Evolutionary conservation across 108 stramenopile genomes (phyloP), one percentile per base, ranked within the genome.

Genomic region (Skeletonema menzelii): DNA sequence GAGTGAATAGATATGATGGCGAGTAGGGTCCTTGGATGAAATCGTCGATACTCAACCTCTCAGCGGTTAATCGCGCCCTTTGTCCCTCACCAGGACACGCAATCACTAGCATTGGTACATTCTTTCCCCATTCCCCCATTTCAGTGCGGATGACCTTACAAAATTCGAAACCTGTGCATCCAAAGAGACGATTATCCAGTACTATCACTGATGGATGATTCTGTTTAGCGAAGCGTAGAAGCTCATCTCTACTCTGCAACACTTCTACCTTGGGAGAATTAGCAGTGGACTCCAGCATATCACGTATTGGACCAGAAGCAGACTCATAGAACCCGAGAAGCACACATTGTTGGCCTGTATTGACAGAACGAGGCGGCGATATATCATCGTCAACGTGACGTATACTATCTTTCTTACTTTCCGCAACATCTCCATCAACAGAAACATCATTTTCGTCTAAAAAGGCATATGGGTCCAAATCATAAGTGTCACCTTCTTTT

Each of bases 111-210:
- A 73, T 64, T 13, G 77, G 28, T 6, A 67, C 65, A n/a, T 73
- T 28, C 47, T n/a, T 30, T 38, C 72, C 77, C 77, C 72, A 73
- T 13, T 73, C 72, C 8, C 64, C 64, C 64, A 73, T 58, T 34
- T 59, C 49, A 8, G 55, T 56, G 66, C 72, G 38, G 22, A 78
- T 72, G 0, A 42, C 32, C 28, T 26, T 14, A 30, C 77, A 78
- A 27, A 73, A 38, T 24, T 78, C 72, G 5, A 78, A 59, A 12
- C 46, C 77, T 15, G 46, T 67, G 10, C 37, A 53, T 20, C 57
- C 72, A 22, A 38, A 53, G 10, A 55, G 40, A 11, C 13, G 13
- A 46, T 73, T 56, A 40, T 73, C 64, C 19, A 78, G 14, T 5
- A 72, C 57, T 31, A 67, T 24, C 55, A 78, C 47, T 22, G 72